Evolutionary conservation across 306 rosid species (phyloP).

Genomic region (Vigna angularis): DNA sequence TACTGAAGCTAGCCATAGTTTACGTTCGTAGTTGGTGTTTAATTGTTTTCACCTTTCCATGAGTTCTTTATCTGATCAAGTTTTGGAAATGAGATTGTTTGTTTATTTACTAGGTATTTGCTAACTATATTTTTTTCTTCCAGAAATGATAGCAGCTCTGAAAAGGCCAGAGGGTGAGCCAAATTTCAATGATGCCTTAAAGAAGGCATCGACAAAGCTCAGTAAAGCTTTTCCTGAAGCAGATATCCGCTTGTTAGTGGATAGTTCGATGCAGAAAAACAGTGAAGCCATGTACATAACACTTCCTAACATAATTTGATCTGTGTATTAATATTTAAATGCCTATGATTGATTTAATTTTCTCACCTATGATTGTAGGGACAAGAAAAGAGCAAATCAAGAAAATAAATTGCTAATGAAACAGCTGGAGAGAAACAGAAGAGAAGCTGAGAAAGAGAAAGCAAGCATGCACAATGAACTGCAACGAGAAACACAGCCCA

Average conservation of each 20-base stretch:
- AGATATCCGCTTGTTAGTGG: slow-evolving; percentile 63
- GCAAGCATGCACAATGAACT: slow-evolving; percentile 57
- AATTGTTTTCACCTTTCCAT: background rate
- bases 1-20: background rate
- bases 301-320: slow-evolving; percentile 26
- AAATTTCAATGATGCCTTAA: slow-evolving; percentile 50
- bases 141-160: slow-evolving; percentile 68
- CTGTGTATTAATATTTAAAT: slow-evolving; percentile 25
- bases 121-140: slow-evolving; percentile 11
- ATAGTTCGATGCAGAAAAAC: slow-evolving; percentile 64
- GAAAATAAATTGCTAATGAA: slow-evolving; percentile 72
- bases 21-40: background rate
- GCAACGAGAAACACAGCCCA: slow-evolving; percentile 58
- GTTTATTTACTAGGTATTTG: background rate
- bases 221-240: slow-evolving; percentile 62
- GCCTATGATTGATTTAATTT: background rate
- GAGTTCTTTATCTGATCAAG: background rate
- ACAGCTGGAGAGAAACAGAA: slow-evolving; percentile 73
- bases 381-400: slow-evolving; percentile 67
- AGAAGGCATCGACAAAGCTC: slow-evolving; percentile 70
- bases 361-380: slow-evolving; percentile 57
- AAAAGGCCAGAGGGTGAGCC: slow-evolving; percentile 61
- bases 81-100: background rate
- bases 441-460: slow-evolving; percentile 73
- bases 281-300: slow-evolving; percentile 66